Conservation (phyloP, 164 flowering plant genomes). For the Warburgia ugandensis region DNA sequence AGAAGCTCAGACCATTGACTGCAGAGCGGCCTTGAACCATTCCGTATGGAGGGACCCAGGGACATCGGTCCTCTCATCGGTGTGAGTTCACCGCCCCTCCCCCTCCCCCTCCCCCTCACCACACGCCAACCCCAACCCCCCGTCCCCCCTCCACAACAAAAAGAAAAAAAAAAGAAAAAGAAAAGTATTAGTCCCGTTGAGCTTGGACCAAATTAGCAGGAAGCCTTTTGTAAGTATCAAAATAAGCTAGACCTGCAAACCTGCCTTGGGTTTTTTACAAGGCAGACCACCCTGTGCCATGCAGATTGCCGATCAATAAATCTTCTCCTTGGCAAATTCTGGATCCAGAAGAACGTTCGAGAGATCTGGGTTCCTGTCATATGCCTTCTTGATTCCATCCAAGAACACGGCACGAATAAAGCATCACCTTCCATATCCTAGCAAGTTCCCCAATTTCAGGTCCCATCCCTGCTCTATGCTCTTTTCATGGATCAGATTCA, state of each 20-base stretch:
- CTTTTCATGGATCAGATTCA: constrained; percentile 66
- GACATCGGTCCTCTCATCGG: too few species aligned
- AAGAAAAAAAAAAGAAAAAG: too few species aligned
- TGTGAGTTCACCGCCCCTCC: too few species aligned
- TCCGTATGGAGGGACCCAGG: too few species aligned
- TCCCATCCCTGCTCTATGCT: constrained; percentile 62
- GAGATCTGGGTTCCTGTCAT: constrained; percentile 56
- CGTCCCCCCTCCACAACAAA: too few species aligned
- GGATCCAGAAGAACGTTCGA: constrained; percentile 56
- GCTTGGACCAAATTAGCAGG: constrained; percentile 70
- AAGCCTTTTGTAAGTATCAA: constrained; percentile 48
- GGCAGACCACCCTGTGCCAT: constrained; percentile 52
- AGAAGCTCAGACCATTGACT: too few species aligned
- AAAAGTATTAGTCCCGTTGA: constrained; percentile 65
- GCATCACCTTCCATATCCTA: constrained; percentile 73
- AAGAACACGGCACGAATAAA: constrained; percentile 59
- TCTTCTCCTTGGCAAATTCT: constrained; percentile 66
- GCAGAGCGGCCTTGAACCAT: too few species aligned
- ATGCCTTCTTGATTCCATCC: constrained; percentile 63
- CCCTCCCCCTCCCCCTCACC: too few species aligned
- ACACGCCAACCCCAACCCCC: too few species aligned
- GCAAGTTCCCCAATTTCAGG: constrained; percentile 50
- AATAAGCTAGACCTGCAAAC: constrained; percentile 59
- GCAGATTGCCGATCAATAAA: constrained; percentile 52
- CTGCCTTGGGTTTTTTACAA: constrained; percentile 51